Base-by-base conservation (phyloP, 352 stramenopile genomes). In the Halophytophthora batemanensis region DNA sequence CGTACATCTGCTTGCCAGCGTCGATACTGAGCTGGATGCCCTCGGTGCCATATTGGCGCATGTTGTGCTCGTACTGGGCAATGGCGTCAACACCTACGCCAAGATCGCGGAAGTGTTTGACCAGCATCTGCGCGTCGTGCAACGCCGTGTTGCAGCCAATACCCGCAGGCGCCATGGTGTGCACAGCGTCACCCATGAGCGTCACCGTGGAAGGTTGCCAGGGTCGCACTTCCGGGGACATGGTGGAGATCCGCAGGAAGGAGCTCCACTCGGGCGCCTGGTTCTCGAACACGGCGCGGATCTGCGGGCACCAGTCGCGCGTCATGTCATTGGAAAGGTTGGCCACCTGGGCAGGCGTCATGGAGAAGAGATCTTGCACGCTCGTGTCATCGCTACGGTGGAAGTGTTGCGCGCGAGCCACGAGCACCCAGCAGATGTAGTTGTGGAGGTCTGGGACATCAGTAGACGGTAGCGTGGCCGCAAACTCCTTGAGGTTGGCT, bases 351-450 rank as follows among this genome's bases (percentile, higher is more conserved):
- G 63, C 47, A 0, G 77, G 61, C 0, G 54, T 64, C 61, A 86
- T 78, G 22, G 64, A 50, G 48, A 78, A 78, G 15, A 86, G 45
- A 35, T 82, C 67, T 23, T 82, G 60, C 4, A 68, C 55, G 4
- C 54, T 64, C 13, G 47, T 68, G 28, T 66, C 41, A 33, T 74
- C 68, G 18, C 58, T 38, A 2, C 63, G 49, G 36, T 83, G 53
- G 40, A 86, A 77, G 21, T 72, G 42, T 37, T 80, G 49, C 1
- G 69, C 60, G 1, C 77, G 65, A 15, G 70, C 64, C 34, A 83
- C 67, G 5, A 88, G 61, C 13, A 82, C 70, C 77, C 77, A 88
- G 50, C 62, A 77, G 25, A 86, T 71, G 50, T 85, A 86, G 51
- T 82, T 66, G 23, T 77, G 61, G 11, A 80, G 29, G 8, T 69